Evolutionary conservation across 2,329 filamentous ascomycete genomes (phyloP).

Genomic region (Elsinoe batatas): DNA sequence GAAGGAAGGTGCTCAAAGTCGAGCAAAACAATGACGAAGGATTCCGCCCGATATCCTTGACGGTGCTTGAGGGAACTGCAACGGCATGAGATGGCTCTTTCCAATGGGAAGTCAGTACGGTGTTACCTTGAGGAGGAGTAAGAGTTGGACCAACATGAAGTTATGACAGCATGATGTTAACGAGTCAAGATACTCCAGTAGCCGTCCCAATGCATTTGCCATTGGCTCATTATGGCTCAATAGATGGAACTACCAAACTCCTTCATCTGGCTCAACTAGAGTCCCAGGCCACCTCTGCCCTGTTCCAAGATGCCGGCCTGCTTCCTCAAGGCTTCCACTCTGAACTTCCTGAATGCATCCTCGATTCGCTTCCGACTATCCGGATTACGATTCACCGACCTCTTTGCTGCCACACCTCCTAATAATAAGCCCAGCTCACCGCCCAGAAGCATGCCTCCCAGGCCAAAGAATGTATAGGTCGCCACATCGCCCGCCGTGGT

Average conservation of each 20-base stretch:
- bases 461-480: conserved; percentile 52
- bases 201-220: not conserved
- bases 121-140: not conserved
- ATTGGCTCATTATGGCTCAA: not conserved
- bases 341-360: conserved; percentile 52
- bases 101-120: not conserved
- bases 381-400: conserved; percentile 45
- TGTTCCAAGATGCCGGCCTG: conserved; percentile 49
- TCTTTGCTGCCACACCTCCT: conserved; percentile 45
- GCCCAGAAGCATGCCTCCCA: conserved; percentile 53
- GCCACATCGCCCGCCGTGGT: conserved; percentile 50
- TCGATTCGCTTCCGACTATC: conserved; percentile 49
- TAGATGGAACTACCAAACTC: not conserved
- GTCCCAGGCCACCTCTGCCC: conserved; percentile 16
- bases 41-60: conserved; percentile 28
- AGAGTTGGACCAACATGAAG: not conserved
- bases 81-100: not conserved
- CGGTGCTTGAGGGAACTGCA: not conserved
- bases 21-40: conserved; percentile 49
- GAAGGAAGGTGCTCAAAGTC: conserved; percentile 34
- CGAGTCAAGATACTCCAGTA: not conserved
- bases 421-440: conserved; percentile 53
- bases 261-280: not conserved
- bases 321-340: conserved; percentile 51
- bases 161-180: not conserved